These are phyloP conservation scores for Eucalyptus sideroxylon DNA, from an alignment of 345 rosid genomes.

Conservation along the genomic window DNA sequence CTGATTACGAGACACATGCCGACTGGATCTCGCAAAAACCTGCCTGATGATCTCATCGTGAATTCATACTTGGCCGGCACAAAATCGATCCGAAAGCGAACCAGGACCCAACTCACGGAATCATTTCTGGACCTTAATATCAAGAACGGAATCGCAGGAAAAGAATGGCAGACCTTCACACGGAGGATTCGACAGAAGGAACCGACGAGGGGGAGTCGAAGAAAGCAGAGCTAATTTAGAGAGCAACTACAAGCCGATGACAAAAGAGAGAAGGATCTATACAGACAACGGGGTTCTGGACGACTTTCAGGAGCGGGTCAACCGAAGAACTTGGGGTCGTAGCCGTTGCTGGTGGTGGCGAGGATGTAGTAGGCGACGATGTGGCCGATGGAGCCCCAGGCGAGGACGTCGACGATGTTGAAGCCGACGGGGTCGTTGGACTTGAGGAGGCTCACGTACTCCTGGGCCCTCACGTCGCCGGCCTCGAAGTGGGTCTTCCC, in stretches of 20 bases:
- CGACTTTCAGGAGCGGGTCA: neutral
- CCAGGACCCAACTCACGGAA: neutral
- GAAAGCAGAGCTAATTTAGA: neutral
- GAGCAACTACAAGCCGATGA: neutral
- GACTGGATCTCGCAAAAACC: neutral
- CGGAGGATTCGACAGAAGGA: neutral
- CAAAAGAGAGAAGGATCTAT: neutral
- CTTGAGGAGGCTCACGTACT: slow-evolving; percentile 81
- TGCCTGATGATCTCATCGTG: neutral
- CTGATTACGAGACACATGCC: neutral
- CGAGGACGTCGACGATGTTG: slow-evolving; percentile 93
- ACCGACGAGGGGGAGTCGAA: neutral
- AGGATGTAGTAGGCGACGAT: slow-evolving; percentile 93
- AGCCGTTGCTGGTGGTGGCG: slow-evolving; percentile 95
- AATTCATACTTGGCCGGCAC: neutral
- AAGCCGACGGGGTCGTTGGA: slow-evolving; percentile 97
- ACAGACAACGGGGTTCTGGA: neutral
- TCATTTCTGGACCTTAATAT: neutral
- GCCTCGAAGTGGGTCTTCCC: slow-evolving; percentile 94
- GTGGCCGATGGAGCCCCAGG: slow-evolving; percentile 99
- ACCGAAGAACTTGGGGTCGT: slow-evolving; percentile 72
- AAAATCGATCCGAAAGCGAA: neutral
- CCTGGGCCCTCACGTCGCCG: slow-evolving; percentile 86
- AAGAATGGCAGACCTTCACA: neutral
- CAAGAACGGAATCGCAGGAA: neutral